Percentiles rank a stretch among this genome's conserved stretches.
phyloP scores from a whole-genome alignment of 345 rosid genomes.

The Rhizophora mangle region DNA sequence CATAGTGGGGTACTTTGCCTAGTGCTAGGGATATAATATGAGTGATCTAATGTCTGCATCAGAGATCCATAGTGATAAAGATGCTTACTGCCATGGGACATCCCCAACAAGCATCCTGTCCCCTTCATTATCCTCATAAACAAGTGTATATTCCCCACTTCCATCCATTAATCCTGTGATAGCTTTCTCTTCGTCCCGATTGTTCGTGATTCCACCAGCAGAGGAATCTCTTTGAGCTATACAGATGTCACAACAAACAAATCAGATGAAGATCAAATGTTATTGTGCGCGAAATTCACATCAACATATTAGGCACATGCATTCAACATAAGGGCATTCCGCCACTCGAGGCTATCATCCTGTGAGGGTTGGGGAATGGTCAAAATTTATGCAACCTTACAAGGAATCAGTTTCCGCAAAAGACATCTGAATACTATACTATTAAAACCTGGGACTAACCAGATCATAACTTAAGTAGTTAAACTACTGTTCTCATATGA shows the following conservation, averaged over 20 bases:
- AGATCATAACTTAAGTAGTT: conserved; percentile 3
- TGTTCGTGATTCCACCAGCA: conserved; percentile 44
- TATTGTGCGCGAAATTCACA: conserved; percentile 2
- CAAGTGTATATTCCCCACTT: conserved; percentile 90
- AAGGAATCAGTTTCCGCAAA: no score
- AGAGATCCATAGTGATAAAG: conserved; percentile 37
- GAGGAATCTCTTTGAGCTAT: conserved; percentile 66
- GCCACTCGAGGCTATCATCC: no score
- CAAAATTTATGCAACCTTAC: no score
- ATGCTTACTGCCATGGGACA: conserved; percentile 99
- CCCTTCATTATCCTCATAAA: conserved; percentile 96
- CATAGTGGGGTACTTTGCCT: conserved; percentile 7
- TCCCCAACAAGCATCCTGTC: conserved; percentile 99
- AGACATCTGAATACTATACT: not conserved
- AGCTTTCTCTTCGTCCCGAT: conserved; percentile 56
- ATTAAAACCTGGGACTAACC: not conserved
- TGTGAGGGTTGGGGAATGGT: no score
- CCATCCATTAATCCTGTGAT: conserved; percentile 69
- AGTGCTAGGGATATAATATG: conserved; percentile 24
- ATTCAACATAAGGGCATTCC: no score
- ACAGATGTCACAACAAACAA: conserved; percentile 7
- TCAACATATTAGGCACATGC: not conserved
- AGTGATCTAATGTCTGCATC: conserved; percentile 28
- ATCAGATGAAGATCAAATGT: conserved; percentile 4
- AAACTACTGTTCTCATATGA: not conserved